These are phyloP conservation scores for Cercospora beticola DNA, from an alignment of 2,329 filamentous ascomycete genomes.

Conservation along the genomic window DNA sequence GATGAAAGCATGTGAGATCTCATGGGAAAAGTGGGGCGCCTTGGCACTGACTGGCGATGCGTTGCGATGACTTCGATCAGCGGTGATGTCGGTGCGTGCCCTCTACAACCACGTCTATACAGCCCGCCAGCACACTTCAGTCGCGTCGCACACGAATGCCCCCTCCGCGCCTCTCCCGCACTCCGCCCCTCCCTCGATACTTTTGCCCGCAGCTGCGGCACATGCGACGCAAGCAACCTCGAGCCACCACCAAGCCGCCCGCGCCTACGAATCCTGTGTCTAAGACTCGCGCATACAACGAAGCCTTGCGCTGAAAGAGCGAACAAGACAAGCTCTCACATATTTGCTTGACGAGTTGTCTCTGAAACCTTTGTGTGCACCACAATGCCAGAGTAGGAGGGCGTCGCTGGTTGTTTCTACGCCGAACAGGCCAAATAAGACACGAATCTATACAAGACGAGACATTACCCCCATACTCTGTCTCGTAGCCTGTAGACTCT, in stretches of 20 bases:
- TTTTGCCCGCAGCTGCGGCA: neutral
- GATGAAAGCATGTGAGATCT: neutral
- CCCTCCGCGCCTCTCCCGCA: neutral
- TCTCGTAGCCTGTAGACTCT: slow-evolving; percentile 4
- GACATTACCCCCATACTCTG: neutral
- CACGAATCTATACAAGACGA: slow-evolving; percentile 5
- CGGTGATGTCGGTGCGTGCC: neutral
- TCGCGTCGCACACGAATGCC: slow-evolving; percentile 1
- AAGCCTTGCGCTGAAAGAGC: neutral
- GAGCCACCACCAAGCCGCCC: neutral
- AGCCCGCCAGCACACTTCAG: neutral
- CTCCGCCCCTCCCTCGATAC: neutral
- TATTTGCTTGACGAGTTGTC: neutral
- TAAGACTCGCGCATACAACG: neutral
- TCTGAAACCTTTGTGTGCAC: slow-evolving; percentile 9
- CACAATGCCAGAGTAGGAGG: slow-evolving; percentile 4
- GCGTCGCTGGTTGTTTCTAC: slow-evolving; percentile 9
- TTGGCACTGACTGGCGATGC: neutral
- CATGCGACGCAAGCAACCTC: neutral
- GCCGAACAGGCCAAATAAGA: slow-evolving; percentile 9
- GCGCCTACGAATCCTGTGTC: neutral
- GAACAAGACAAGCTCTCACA: slow-evolving; percentile 1
- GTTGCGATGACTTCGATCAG: neutral
- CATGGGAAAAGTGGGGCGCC: neutral
- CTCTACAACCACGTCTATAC: neutral